Base-by-base conservation (phyloP, 495 filamentous ascomycete genomes). In the Elaphomyces granulatus region DNA sequence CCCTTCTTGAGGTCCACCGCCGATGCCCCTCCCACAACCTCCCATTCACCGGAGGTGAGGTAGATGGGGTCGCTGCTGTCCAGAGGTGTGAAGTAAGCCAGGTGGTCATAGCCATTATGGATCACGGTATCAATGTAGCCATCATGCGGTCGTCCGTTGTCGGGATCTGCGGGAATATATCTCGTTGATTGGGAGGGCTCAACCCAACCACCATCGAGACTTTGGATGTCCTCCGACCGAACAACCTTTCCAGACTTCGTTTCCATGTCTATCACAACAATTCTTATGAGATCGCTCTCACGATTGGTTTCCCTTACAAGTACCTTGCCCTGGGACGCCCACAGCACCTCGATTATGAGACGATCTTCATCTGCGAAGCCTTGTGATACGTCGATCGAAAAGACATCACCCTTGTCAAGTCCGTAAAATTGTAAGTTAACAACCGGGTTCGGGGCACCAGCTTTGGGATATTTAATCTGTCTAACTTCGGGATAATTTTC, bases 381-480 rank as follows among this genome's bases (percentile, higher is more conserved):
- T 32, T 74, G 81, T 8, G 80, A 68, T 36, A 85, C 78, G 14
- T 79, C 69, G 19, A 96, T 77, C 12, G 74, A 69, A 47, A 96
- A 96, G 1, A 79, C 70, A 36, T 94, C 80, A 1, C 75, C 67
- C 40, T 76, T 81, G n/a, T 64, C 71, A 21, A 94, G 67, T 48
- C 95, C 87, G 56, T 88, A 96, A 59, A 95, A 92, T 42, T 81
- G 75, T 28, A 98, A 55, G 40, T 81, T 72, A 9, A 96, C 92
- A 14, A 82, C 69, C 6, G 90, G 90, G 56, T 96, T 96, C 23
- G 88, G 86, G 8, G 87, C 80, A 7, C 92, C 90, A 39, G 90
- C 80, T 60, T 96, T 96, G 19, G 90, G 90, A 54, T 98, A 98
- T 58, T 98, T 98, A 70, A 98, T 92, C 44, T 83, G 64, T 36